Evolutionary conservation across 352 stramenopile species (phyloP).

Genomic region (Globisporangium paroecandrum): DNA sequence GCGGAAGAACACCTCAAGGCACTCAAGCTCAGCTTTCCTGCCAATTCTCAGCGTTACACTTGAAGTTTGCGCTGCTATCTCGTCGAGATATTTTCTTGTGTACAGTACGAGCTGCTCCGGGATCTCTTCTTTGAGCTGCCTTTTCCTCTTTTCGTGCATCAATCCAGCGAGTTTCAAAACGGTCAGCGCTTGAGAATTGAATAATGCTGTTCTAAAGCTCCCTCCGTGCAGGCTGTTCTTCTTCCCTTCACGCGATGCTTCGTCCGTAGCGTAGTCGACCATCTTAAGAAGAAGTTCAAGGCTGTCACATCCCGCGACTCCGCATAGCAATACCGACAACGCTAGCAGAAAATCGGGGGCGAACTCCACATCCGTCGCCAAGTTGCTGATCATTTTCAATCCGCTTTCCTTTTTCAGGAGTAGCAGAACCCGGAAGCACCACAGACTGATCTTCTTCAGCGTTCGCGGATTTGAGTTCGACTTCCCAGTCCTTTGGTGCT

Average conservation of each 20-base stretch:
- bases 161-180: constrained; percentile 41
- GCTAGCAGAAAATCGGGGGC: constrained; percentile 67
- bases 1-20: constrained; percentile 69
- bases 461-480: neutral
- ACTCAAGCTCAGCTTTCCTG: constrained; percentile 38
- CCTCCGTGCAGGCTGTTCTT: constrained; percentile 21
- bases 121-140: constrained; percentile 47
- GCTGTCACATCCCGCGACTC: constrained; percentile 52
- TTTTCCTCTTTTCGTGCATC: constrained; percentile 55
- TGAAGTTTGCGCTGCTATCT: constrained; percentile 13
- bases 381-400: constrained; percentile 49
- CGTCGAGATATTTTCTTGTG: constrained; percentile 34
- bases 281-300: constrained; percentile 54
- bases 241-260: constrained; percentile 29
- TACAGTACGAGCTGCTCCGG: constrained; percentile 42
- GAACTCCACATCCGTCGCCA: constrained; percentile 42
- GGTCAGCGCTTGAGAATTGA: constrained; percentile 49
- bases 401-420: constrained; percentile 78
- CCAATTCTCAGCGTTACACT: constrained; percentile 27
- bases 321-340: constrained; percentile 53
- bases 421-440: constrained; percentile 70
- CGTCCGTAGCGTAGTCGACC: constrained; percentile 44
- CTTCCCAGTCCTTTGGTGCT: neutral
- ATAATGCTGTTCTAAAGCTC: constrained; percentile 35
- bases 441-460: constrained; percentile 49